Conservation (phyloP, 2,329 filamentous ascomycete genomes). For the Trichoderma polysporum region DNA sequence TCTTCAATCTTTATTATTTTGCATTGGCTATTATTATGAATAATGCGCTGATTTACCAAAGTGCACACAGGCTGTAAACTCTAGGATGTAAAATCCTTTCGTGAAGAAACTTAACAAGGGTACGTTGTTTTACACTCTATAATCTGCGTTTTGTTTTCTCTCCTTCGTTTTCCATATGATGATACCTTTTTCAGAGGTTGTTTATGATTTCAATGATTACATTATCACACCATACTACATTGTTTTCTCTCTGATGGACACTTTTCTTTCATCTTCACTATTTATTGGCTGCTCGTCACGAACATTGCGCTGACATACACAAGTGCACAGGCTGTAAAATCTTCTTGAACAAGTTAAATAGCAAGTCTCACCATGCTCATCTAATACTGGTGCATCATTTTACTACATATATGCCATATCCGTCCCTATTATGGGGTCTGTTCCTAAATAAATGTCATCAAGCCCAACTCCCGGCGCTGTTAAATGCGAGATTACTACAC, state of each 20-base stretch:
- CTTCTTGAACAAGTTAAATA: neutral
- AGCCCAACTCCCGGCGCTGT: constrained; percentile 10
- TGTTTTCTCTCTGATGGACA: constrained; percentile 18
- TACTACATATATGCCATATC: constrained; percentile 3
- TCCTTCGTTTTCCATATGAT: constrained; percentile 35
- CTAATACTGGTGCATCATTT: neutral
- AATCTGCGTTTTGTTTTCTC: neutral
- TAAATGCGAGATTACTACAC: constrained; percentile 3
- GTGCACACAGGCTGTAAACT: neutral
- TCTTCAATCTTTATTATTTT: neutral
- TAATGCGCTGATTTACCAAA: neutral
- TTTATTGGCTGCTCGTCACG: neutral
- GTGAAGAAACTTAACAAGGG: too few species aligned
- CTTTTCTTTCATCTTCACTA: neutral
- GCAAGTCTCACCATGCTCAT: neutral
- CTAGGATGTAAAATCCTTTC: neutral
- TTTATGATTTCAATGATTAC: constrained; percentile 47
- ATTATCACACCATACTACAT: constrained; percentile 22
- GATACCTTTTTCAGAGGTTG: constrained; percentile 46
- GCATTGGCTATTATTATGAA: neutral
- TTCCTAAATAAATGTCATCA: constrained; percentile 7
- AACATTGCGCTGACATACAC: neutral
- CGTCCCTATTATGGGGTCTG: neutral
- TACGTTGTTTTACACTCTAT: constrained; percentile 26
- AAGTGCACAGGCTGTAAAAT: neutral